Evolutionary conservation across 208 protist species (phyloP), one percentile per base, ranked within the genome.

Genomic region (Naegleria lovaniensis): DNA sequence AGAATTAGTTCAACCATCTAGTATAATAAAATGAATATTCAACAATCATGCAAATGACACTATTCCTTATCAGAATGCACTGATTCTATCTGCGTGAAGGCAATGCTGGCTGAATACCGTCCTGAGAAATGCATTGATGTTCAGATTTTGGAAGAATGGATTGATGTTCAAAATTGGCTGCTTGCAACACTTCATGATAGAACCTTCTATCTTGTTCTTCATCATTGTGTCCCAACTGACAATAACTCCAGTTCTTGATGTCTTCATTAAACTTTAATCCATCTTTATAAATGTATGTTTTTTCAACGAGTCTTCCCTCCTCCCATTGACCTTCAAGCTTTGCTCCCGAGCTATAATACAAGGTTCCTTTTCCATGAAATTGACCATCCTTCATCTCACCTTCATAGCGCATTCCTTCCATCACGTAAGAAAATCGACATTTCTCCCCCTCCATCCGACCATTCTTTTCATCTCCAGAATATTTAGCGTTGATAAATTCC

Each of bases 391-490:
- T 79, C 67, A 79, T 79, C 9, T 79, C 67, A 36, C 67, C 67
- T 36, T 79, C 67, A 79, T 79, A 79, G 9, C 67, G 19, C 67
- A 79, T 79, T 79, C 67, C 67, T 79, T 79, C 67, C 25, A n/a
- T 36, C 7, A 36, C n/a, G 67, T 79, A 79, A 33, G 16, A 79
- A 79, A 79, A 79, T 36, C 29, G 5, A 79, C 67, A 36, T 36
- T 36, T 36, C 36, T 29, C 29, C 9, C 67, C 67, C 9, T 79
- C 67, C 67, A 79, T 79, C n/a, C 67, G 19, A 36, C 67, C 67
- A 79, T 79, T 79, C 13, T 79, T 79, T 79, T 79, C 67, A 79
- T 79, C 67, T 79, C 67, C 67, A 7, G 16, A 29, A 79, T 79
- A 79, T 36, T 29, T 79, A 15, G 29, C 67, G 2, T 79, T 79